Percentiles rank a stretch among this genome's conserved stretches.
These are phyloP conservation scores for Fusarium tanahbumbuense DNA, from an alignment of 2,329 filamentous ascomycete genomes.

Conservation along the genomic window DNA sequence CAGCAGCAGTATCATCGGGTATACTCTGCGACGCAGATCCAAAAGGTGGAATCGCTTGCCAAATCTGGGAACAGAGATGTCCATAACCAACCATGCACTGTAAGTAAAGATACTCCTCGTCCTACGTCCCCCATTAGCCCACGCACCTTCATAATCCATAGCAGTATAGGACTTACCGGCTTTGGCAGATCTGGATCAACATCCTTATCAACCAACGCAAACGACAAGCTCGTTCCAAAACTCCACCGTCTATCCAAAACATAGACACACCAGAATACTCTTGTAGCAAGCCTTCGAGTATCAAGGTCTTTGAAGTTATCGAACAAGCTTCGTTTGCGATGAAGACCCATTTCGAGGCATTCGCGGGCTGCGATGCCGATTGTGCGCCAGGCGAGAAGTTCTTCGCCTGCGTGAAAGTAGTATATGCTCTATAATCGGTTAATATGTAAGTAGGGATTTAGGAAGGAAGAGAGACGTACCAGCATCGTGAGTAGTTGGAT, in stretches of 20 bases:
- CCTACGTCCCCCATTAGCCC: no score
- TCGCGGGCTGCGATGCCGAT: constrained; percentile 61
- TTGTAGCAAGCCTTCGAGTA: constrained; percentile 48
- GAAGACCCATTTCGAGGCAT: constrained; percentile 61
- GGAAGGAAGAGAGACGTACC: constrained; percentile 23
- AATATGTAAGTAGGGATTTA: no score
- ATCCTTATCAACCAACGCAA: constrained; percentile 60
- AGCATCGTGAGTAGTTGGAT: constrained; percentile 50
- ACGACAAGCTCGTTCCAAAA: constrained; percentile 62
- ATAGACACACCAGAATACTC: constrained; percentile 64
- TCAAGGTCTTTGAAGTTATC: constrained; percentile 52
- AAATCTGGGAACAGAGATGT: constrained; percentile 59
- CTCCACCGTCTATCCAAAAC: constrained; percentile 64
- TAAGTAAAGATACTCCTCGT: constrained; percentile 54
- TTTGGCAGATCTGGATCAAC: constrained; percentile 62
- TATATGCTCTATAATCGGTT: constrained; percentile 50
- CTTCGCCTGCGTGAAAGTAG: constrained; percentile 60
- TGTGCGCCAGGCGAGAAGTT: constrained; percentile 61
- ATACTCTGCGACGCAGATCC: constrained; percentile 51
- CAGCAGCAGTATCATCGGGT: constrained; percentile 53
- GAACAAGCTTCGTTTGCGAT: constrained; percentile 57
- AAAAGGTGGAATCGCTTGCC: constrained; percentile 57
- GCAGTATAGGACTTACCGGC: constrained; percentile 50
- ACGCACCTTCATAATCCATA: no score
- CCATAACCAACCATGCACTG: constrained; percentile 62